Evolutionary conservation across 306 rosid species (phyloP), one percentile per base, ranked within the genome.

Genomic region (Mucuna pruriens): DNA sequence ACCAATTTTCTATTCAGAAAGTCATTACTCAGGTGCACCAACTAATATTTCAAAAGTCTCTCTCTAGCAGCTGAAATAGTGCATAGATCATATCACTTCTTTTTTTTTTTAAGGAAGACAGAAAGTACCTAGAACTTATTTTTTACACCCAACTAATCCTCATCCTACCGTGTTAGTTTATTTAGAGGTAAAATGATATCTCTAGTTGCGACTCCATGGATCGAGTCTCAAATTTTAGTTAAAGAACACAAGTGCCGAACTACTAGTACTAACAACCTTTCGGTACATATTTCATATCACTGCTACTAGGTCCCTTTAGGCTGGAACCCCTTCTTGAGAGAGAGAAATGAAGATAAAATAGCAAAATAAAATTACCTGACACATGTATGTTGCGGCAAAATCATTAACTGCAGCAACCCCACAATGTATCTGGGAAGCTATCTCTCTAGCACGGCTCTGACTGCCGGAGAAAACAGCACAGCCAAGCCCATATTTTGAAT

Each of bases 401-500:
- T 92, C 97, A 65, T 92, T 94, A 46, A 94, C 62, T 65, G 97
- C 97, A 89, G 84, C 98, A 48, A 82, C 82, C 81, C 97, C 98
- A 78, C 96, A 88, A 36, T 81, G 91, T 84, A 94, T 90, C 88
- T 92, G 94, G 34, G 92, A 92, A 77, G 94, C 91, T 81, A 93
- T 90, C 75, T 84, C 92, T 79, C 74, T 90, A 74, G 98, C 97
- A 34, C 89, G 98, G 40, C 68, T 84, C 82, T 89, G 92, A 79
- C 83, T 90, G 74, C 98, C 98, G 15, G 97, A 93, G 84, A 95
- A 95, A 83, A 95, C 98, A 78, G 97, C 91, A 81, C 97, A 92
- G 58, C 99, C 98, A 57, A 95, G 98, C 67, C 97, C 98, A 76
- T 88, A 94, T 72, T 71, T 91, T 16, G 98, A 92, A 80, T 94